phyloP scores from a whole-genome alignment of 1,284 basidiomycete species.

The Rhodotorula mucilaginosa region DNA sequence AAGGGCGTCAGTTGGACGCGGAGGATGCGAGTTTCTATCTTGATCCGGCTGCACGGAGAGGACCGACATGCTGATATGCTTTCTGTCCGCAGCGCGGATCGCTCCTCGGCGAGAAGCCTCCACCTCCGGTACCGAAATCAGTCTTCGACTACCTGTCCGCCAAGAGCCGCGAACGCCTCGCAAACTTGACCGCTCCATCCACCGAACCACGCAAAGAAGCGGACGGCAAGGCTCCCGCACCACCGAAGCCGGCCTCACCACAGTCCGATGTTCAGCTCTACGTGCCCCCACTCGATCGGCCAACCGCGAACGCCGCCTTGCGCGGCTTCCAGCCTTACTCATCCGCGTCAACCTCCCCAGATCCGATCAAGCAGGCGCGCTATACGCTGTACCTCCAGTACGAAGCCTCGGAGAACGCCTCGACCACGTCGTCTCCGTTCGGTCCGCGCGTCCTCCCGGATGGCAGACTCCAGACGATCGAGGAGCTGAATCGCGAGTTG shows the following conservation, averaged over 20 bases:
- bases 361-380: slow-evolving; percentile 67
- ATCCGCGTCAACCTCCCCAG: slow-evolving; percentile 35
- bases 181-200: slow-evolving; percentile 55
- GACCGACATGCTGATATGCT: neutral
- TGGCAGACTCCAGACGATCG: slow-evolving; percentile 55
- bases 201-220: neutral
- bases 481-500: slow-evolving; percentile 77
- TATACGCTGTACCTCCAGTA: slow-evolving; percentile 79
- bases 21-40: slow-evolving; percentile 58
- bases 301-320: slow-evolving; percentile 80
- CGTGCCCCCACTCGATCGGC: slow-evolving; percentile 66
- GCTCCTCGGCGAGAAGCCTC: slow-evolving; percentile 74
- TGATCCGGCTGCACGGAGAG: too few species aligned
- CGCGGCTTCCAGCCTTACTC: slow-evolving; percentile 85
- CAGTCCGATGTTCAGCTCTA: slow-evolving; percentile 49
- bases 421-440: slow-evolving; percentile 34
- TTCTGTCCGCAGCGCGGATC: slow-evolving; percentile 63
- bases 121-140: slow-evolving; percentile 59
- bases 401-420: slow-evolving; percentile 54
- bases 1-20: slow-evolving; percentile 55
- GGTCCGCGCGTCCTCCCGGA: slow-evolving; percentile 29
- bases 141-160: slow-evolving; percentile 90
- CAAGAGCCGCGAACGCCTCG: slow-evolving; percentile 81
- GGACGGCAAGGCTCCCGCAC: neutral
- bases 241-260: slow-evolving; percentile 11